Base-by-base conservation (phyloP, 495 filamentous ascomycete genomes). In the Aspergillus sclerotiicarbonarius region DNA sequence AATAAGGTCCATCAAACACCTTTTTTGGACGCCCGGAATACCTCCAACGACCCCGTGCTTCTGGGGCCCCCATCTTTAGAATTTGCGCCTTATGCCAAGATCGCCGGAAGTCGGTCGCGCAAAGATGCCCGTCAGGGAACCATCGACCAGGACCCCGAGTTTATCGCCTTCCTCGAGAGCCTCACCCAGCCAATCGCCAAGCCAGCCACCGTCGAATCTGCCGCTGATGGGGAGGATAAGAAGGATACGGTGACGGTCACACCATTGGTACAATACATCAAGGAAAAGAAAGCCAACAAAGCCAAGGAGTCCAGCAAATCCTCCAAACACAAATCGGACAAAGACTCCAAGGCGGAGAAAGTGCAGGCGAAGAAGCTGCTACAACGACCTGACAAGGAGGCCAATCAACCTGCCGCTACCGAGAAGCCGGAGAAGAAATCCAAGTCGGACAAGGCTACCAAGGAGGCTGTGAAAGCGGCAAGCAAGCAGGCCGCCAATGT, bases 61-160 rank as follows among this genome's bases (percentile, higher is more conserved):
- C 69, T 91, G 29, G 87, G 86, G 0, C 89, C 88, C 15, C 92
- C 92, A 0, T 77, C 80, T 9, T 75, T 96, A 13, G 92, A 97
- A 65, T 88, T 90, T 65, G 84, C 94, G 21, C 83, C 88, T 3
- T 94, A 91, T 70, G 87, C 89, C 51, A 89, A 90, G 61, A 81
- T 88, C 0, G 91, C 95, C 15, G 88, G 86, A 58, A 87, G 81
- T 63, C 78, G 79, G 37, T 68, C 74, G 19, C 86, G 90, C 20
- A 82, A 83, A 47, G 94, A 98, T 78, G 83, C 83, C 57, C 86
- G 93, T 4, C 90, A 96, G 68, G 94, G 95, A 44, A 95, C 90
- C 6, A 97, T 98, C 57, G 94, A 98, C 62, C 91, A 93, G 64
- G 94, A 98, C 68, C 84, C 88, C 0, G 94, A 98, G 56, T 98